These are phyloP conservation scores for Solanum hybrid DNA, from an alignment of 305 asterid genomes.

Conservation along the genomic window DNA sequence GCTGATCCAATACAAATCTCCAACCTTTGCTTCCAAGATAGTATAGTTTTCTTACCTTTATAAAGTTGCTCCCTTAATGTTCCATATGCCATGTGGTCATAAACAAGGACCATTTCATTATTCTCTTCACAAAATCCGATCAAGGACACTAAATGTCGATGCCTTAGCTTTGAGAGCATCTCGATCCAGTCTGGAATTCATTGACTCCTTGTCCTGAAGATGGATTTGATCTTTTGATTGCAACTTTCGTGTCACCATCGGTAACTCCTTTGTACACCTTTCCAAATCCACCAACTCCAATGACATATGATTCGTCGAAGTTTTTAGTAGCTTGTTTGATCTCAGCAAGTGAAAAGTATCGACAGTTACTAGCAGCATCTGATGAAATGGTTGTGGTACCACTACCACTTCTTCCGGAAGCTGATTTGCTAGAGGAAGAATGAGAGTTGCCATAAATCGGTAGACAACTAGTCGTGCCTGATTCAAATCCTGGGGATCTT, in stretches of 20 bases:
- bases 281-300: constrained; percentile 88
- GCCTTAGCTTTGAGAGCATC: constrained; percentile 72
- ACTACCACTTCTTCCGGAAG: constrained; percentile 29
- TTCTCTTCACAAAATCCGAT: constrained; percentile 77
- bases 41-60: constrained; percentile 43
- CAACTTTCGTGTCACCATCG: constrained; percentile 53
- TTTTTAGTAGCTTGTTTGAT: constrained; percentile 58
- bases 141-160: constrained; percentile 69
- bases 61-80: constrained; percentile 80
- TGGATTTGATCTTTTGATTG: constrained; percentile 78
- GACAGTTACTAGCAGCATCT: constrained; percentile 66
- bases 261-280: constrained; percentile 74
- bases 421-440: constrained; percentile 29
- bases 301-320: constrained; percentile 67
- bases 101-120: constrained; percentile 78
- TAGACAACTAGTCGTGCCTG: constrained; percentile 40
- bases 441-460: constrained; percentile 57
- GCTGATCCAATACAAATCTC: constrained; percentile 85
- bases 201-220: constrained; percentile 80
- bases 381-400: constrained; percentile 46
- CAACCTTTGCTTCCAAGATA: constrained; percentile 74
- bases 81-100: constrained; percentile 83
- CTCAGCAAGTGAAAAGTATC: constrained; percentile 62
- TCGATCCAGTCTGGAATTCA: constrained; percentile 81
- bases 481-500: constrained; percentile 20